A percentile compares a stretch with the other conserved stretches of the same genome.
phyloP scores from a whole-genome alignment of 164 flowering plant genomes.

The Cinnamomum micranthum region DNA sequence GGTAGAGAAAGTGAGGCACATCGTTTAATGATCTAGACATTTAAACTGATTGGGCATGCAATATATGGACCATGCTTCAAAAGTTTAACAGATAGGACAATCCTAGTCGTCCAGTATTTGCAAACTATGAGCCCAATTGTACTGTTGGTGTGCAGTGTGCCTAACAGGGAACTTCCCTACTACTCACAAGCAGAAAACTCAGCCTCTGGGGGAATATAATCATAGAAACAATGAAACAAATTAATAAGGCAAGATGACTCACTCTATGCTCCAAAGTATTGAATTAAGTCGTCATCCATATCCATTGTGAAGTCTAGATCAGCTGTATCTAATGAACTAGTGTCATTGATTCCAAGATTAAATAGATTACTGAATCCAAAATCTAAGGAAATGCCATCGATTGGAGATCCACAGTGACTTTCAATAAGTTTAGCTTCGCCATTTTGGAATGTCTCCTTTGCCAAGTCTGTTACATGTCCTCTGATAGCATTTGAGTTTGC shows the following conservation, averaged over 20 bases:
- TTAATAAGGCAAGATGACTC: neutral
- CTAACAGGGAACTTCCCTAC: neutral
- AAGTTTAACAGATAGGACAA: neutral
- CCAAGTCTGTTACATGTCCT: conserved; percentile 32
- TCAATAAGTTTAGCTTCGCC: conserved; percentile 39
- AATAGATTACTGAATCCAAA: conserved; percentile 35
- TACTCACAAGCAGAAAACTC: neutral
- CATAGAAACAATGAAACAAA: neutral
- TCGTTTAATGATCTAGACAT: no score
- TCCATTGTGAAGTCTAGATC: conserved; percentile 31
- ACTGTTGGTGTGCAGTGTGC: neutral
- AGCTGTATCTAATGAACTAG: conserved; percentile 23
- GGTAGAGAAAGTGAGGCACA: no score
- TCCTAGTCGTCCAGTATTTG: neutral
- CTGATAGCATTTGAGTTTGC: conserved; percentile 25
- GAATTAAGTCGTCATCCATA: conserved; percentile 31
- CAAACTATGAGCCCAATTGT: neutral
- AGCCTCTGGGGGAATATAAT: neutral
- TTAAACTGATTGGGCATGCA: neutral
- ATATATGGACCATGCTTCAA: neutral
- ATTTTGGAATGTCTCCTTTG: conserved; percentile 35
- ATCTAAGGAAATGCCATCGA: conserved; percentile 32
- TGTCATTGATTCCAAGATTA: conserved; percentile 26
- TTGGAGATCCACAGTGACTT: conserved; percentile 35
- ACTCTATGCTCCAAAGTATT: conserved; percentile 49